phyloP scores from a whole-genome alignment of 2,329 filamentous ascomycete genomes.

The Cercospora nicotianae region DNA sequence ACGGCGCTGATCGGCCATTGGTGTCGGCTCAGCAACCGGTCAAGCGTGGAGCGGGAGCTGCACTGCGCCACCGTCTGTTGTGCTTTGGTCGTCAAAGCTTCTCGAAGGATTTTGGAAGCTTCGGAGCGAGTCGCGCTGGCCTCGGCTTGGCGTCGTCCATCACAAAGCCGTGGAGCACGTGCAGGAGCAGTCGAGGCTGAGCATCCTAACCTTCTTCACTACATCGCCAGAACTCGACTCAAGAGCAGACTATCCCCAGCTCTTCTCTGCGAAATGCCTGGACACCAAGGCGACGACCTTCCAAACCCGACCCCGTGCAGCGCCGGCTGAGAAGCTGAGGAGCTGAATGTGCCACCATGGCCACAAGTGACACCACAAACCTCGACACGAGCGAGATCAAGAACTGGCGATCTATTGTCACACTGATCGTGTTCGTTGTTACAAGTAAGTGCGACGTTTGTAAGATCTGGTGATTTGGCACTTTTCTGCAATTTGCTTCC shows the following conservation, averaged over 20 bases:
- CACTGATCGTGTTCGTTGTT: slow-evolving; percentile 66
- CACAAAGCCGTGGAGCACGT: not conserved
- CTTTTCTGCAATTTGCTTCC: not conserved
- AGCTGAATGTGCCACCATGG: slow-evolving; percentile 2
- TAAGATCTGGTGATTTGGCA: not conserved
- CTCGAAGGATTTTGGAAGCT: slow-evolving; percentile 10
- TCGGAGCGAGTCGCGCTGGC: not conserved
- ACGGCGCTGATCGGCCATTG: not conserved
- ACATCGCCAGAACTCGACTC: not conserved
- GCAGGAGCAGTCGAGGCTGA: not conserved
- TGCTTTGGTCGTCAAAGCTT: not conserved
- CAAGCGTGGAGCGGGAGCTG: not conserved
- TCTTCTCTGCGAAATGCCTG: slow-evolving; percentile 2
- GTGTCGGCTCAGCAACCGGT: slow-evolving; percentile 2
- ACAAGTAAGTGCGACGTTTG: slow-evolving; percentile 60
- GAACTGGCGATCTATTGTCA: slow-evolving; percentile 69
- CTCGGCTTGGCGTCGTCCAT: not conserved
- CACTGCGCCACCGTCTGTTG: slow-evolving; percentile 7
- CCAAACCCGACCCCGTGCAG: not conserved
- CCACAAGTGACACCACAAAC: slow-evolving; percentile 17
- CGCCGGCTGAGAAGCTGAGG: not conserved
- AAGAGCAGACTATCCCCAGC: not conserved
- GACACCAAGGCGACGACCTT: not conserved
- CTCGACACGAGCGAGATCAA: slow-evolving; percentile 59
- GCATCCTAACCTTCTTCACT: not conserved